Evolutionary conservation across 164 flowering plant species (phyloP).

Genomic region (Liquidambar formosana): DNA sequence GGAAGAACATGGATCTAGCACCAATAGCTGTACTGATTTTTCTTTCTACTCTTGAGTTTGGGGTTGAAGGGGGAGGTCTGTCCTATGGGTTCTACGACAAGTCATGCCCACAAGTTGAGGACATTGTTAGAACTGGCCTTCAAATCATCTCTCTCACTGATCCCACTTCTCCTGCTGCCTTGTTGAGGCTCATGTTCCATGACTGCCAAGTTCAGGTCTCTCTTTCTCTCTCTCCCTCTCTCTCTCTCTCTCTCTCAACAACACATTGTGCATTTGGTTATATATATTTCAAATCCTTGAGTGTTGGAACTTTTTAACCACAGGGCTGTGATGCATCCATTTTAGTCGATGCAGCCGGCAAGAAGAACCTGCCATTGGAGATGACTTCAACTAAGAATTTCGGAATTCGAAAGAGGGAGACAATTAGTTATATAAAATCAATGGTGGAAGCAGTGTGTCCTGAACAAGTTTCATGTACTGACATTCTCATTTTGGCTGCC

Average conservation of each 20-base stretch:
- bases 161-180: constrained; percentile 46
- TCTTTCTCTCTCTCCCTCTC: constrained; percentile 10
- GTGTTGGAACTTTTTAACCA: background rate
- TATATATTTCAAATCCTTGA: too few species aligned
- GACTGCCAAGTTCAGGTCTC: constrained; percentile 71
- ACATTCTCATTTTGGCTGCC: constrained; percentile 52
- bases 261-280: background rate
- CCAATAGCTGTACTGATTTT: too few species aligned
- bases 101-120: constrained; percentile 53
- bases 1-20: too few species aligned
- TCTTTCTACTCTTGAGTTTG: background rate
- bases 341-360: constrained; percentile 33
- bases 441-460: constrained; percentile 51
- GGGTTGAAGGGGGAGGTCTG: constrained; percentile 19
- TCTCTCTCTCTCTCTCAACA: background rate
- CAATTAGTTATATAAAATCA: constrained; percentile 33
- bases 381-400: constrained; percentile 41
- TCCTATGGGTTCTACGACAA: constrained; percentile 40
- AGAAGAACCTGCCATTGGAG: constrained; percentile 20
- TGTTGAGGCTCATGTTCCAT: constrained; percentile 62
- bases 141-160: constrained; percentile 29
- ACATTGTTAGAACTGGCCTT: constrained; percentile 39
- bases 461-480: constrained; percentile 53
- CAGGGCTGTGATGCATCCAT: constrained; percentile 76
- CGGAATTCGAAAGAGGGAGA: constrained; percentile 43